These are phyloP conservation scores for Phytophthora pisi DNA, from an alignment of 352 stramenopile species.

Conservation along the genomic window DNA sequence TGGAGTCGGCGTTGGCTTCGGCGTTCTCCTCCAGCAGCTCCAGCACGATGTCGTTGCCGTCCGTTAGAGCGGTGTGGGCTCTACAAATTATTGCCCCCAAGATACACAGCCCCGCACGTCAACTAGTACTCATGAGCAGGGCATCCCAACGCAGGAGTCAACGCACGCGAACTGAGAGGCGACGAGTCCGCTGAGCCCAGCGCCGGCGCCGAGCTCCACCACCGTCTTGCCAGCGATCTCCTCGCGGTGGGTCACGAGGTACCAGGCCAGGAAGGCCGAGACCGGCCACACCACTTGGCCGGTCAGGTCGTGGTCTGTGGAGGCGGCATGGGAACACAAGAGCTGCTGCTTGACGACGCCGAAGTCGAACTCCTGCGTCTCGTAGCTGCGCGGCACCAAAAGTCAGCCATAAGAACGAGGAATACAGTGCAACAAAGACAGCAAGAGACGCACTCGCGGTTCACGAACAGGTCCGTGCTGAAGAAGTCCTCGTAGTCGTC, in stretches of 20 bases:
- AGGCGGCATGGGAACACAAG: conserved; percentile 54
- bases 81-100: conserved; percentile 26
- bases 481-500: conserved; percentile 60
- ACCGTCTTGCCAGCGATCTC: conserved; percentile 54
- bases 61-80: conserved; percentile 56
- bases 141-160: background rate
- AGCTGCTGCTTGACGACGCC: conserved; percentile 50
- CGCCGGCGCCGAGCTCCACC: conserved; percentile 59
- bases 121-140: conserved; percentile 7
- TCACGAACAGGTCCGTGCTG: conserved; percentile 61
- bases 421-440: too few species aligned
- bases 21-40: conserved; percentile 60
- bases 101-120: conserved; percentile 11
- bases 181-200: conserved; percentile 62
- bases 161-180: conserved; percentile 65
- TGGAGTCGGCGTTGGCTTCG: conserved; percentile 30
- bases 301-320: conserved; percentile 78
- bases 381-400: conserved; percentile 37
- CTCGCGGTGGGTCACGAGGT: conserved; percentile 35
- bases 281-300: conserved; percentile 82
- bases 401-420: background rate
- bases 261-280: conserved; percentile 66
- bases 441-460: conserved; percentile 47
- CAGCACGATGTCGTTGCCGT: conserved; percentile 77
- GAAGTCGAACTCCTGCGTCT: conserved; percentile 57